Conservation (phyloP, 768 basidiomycete genomes). For the Lentinus brumalis region DNA sequence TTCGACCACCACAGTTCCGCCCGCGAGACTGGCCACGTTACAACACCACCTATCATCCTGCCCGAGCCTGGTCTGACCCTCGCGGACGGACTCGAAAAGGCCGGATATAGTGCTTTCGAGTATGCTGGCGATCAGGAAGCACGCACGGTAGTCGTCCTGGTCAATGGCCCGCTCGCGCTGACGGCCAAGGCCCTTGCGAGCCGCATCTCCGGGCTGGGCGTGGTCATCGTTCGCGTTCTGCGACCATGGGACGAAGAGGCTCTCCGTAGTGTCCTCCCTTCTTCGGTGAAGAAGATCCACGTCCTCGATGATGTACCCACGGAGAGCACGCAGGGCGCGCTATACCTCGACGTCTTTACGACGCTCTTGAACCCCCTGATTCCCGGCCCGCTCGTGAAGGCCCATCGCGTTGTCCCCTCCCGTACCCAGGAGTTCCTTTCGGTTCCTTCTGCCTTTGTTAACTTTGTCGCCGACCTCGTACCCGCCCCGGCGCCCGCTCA, state of each 20-base stretch:
- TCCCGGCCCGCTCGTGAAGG: conserved; percentile 46
- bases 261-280: conserved; percentile 62
- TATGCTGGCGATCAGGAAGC: conserved; percentile 70
- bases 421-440: conserved; percentile 55
- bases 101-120: conserved; percentile 77
- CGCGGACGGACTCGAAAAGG: conserved; percentile 50
- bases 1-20: conserved; percentile 85
- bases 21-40: conserved; percentile 70
- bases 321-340: conserved; percentile 56
- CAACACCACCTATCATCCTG: conserved; percentile 40
- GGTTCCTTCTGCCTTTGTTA: conserved; percentile 43
- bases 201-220: conserved; percentile 53
- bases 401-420: conserved; percentile 60
- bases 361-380: conserved; percentile 46
- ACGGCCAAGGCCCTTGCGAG: conserved; percentile 54
- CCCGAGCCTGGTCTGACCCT: conserved; percentile 37
- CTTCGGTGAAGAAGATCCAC: conserved; percentile 58
- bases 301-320: conserved; percentile 81
- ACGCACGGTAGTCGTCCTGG: conserved; percentile 63
- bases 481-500: conserved; percentile 29
- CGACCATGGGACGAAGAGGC: conserved; percentile 78
- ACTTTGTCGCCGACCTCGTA: conserved; percentile 37
- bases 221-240: conserved; percentile 75
- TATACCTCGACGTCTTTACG: conserved; percentile 75
- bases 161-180: conserved; percentile 79